These are phyloP conservation scores for Echeveria elegans DNA, from an alignment of 164 flowering plant species.

Conservation along the genomic window DNA sequence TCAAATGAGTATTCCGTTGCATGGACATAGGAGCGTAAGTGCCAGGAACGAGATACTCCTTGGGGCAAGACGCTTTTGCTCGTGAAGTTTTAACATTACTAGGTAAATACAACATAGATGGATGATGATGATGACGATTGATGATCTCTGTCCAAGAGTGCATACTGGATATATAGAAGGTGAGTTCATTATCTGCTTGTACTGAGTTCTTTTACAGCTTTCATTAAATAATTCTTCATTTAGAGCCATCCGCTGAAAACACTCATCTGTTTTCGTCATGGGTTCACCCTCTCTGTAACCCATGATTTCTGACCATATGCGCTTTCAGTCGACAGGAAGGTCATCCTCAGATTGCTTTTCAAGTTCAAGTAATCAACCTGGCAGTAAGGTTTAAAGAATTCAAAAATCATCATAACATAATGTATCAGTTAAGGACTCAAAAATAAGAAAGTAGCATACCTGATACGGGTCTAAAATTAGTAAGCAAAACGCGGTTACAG, in stretches of 20 bases:
- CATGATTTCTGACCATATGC: constrained; percentile 38
- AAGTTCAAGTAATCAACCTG: constrained; percentile 92
- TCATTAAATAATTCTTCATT: neutral
- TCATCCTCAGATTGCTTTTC: constrained; percentile 56
- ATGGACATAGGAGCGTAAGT: neutral
- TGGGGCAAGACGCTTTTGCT: constrained; percentile 8
- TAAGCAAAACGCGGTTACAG: neutral
- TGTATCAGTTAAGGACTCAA: neutral
- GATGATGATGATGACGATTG: no score
- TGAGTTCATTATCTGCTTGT: neutral
- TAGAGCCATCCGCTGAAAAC: neutral
- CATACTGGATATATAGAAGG: neutral
- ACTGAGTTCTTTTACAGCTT: neutral
- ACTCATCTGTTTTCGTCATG: constrained; percentile 15
- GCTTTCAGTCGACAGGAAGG: constrained; percentile 24
- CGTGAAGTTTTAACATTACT: constrained; percentile 1
- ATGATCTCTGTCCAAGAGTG: neutral
- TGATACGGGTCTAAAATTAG: constrained; percentile 6
- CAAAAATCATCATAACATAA: neutral
- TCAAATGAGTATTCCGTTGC: constrained; percentile 10
- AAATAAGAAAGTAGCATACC: neutral
- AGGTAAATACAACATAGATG: neutral
- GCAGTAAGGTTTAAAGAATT: neutral
- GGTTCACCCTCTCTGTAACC: constrained; percentile 47
- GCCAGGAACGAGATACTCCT: constrained; percentile 7